A percentile compares a stretch with the other conserved stretches of the same genome.
phyloP scores from a whole-genome alignment of 768 basidiomycete genomes.

The Mycena albidolilacea region DNA sequence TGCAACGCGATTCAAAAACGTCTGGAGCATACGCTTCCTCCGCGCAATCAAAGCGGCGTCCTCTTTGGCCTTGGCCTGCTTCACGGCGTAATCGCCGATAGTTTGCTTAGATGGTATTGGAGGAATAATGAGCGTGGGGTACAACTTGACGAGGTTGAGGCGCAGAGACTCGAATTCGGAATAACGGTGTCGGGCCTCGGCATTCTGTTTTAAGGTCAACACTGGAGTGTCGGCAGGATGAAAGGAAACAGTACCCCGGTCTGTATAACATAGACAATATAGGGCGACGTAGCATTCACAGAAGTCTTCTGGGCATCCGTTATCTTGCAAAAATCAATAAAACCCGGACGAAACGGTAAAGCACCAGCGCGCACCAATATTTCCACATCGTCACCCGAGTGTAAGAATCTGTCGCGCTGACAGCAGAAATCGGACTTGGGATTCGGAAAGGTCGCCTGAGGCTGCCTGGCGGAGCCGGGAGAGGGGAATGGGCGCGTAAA shows the following conservation, averaged over 20 bases:
- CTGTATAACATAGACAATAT: conserved; percentile 94
- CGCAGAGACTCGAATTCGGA: conserved; percentile 98
- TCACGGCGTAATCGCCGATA: conserved; percentile 96
- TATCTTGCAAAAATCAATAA: conserved; percentile 71
- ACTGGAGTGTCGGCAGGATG: conserved; percentile 7
- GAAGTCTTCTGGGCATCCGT: conserved; percentile 96
- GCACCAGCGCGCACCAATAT: conserved; percentile 70
- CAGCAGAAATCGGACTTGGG: conserved; percentile 86
- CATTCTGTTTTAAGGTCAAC: conserved; percentile 63
- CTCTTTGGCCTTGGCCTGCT: conserved; percentile 97
- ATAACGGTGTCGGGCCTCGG: conserved; percentile 91
- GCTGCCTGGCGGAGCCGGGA: conserved; percentile 67
- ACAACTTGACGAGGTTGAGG: conserved; percentile 84
- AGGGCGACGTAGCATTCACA: conserved; percentile 87
- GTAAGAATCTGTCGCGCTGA: conserved; percentile 79
- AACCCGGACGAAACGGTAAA: not conserved
- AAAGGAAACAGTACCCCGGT: conserved; percentile 75
- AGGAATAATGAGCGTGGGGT: conserved; percentile 96
- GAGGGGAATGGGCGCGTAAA: conserved; percentile 68
- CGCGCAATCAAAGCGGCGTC: conserved; percentile 93
- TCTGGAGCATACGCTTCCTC: conserved; percentile 95
- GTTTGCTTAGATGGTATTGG: conserved; percentile 98
- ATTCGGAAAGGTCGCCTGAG: conserved; percentile 56
- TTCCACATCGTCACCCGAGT: conserved; percentile 87
- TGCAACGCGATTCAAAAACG: conserved; percentile 92